Evolutionary conservation across 306 rosid genomes (phyloP).

Genomic region (Notholithocarpus densiflorus): DNA sequence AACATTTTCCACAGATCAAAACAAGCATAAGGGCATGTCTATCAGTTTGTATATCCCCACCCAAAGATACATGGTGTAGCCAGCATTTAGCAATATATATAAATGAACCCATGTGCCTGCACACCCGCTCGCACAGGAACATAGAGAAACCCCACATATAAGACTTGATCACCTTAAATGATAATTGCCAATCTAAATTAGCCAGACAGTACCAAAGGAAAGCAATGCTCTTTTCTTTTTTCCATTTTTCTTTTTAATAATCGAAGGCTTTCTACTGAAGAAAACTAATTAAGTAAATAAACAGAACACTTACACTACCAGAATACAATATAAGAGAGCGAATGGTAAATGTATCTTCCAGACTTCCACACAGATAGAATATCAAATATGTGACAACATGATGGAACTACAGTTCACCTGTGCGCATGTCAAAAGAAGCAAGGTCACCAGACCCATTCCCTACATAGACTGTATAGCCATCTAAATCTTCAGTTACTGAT

Average conservation of each 20-base stretch:
- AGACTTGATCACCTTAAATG: neutral
- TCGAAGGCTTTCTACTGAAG: neutral
- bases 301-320: neutral
- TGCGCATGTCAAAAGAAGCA: constrained; percentile 82
- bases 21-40: neutral
- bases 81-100: neutral
- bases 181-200: neutral
- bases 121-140: neutral
- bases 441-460: constrained; percentile 98
- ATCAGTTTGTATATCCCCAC: neutral
- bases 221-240: neutral
- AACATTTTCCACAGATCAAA: neutral
- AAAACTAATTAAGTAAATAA: neutral
- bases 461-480: constrained; percentile 71
- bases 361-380: neutral
- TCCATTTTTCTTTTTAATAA: neutral
- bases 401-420: constrained; percentile 49
- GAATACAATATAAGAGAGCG: neutral
- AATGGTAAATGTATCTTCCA: neutral
- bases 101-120: neutral
- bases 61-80: neutral
- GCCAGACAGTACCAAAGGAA: neutral
- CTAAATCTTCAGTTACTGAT: constrained; percentile 70
- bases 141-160: neutral
- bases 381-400: neutral